phyloP scores from a whole-genome alignment of 2,329 filamentous ascomycete genomes.

The Stenocarpella maydis region DNA sequence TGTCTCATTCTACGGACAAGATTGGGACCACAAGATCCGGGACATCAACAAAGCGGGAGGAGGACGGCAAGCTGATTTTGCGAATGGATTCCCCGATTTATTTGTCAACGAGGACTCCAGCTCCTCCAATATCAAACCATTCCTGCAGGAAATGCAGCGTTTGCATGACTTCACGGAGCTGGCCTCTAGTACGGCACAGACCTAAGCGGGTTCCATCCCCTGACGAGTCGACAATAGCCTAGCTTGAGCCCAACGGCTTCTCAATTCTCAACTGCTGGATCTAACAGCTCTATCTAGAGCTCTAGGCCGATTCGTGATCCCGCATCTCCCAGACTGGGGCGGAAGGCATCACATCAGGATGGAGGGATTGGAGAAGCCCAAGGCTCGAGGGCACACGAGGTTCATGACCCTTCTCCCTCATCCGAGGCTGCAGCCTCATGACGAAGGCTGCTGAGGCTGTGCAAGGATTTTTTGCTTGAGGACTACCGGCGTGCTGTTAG shows the following conservation, averaged over 20 bases:
- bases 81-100: slow-evolving; percentile 9
- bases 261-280: not conserved
- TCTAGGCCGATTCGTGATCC: not conserved
- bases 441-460: slow-evolving; percentile 35
- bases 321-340: not conserved
- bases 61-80: slow-evolving; percentile 19
- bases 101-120: not conserved
- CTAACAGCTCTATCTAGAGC: not conserved
- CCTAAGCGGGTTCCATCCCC: not conserved
- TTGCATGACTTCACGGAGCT: slow-evolving; percentile 25
- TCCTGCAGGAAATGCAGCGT: slow-evolving; percentile 25
- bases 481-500: slow-evolving; percentile 41
- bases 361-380: not conserved
- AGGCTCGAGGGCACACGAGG: not conserved
- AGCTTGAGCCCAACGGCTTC: not conserved
- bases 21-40: slow-evolving; percentile 38
- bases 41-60: slow-evolving; percentile 11
- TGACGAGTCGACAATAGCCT: not conserved
- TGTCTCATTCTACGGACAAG: slow-evolving; percentile 32
- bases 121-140: not conserved
- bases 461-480: slow-evolving; percentile 50
- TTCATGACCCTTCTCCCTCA: not conserved
- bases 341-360: not conserved
- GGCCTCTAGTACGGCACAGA: not conserved
- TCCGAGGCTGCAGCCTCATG: not conserved